Evolutionary conservation across 108 stramenopile genomes (phyloP), one percentile per base, ranked within the genome.

Genomic region (Nitzschia sp.): DNA sequence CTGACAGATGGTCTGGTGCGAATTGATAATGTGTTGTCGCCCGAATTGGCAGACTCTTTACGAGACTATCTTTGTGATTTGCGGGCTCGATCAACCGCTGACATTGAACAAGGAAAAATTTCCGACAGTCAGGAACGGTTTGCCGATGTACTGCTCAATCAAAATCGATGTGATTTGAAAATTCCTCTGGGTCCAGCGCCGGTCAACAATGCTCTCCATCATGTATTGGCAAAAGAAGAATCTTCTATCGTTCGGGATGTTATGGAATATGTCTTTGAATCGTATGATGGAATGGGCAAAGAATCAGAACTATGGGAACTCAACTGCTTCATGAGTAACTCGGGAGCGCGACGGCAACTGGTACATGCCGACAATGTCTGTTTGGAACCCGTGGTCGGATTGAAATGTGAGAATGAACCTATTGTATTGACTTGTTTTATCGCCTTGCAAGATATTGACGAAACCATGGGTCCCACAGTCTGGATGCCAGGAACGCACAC

Each of bases 291-390:
- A 50, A 50, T 50, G 4, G 83, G 81, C 3, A 63, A 79, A 16
- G 78, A 75, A n/a, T 84, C 90, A 11, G 76, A 79, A 26, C 46
- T 94, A 11, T 80, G 89, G 67, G 93, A 94, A 70, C 66, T 89
- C 15, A 78, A 76, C 2, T 86, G 85, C 64, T 58, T 94, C 2
- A 86, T 90, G 30, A 80, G 80, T 38, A 90, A 94, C 53, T 78
- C 75, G 0, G 89, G 89, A 4, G 80, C 79, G 63, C 77, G 89
- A 45, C 81, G 93, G 3, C 93, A 94, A 58, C 84, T 89, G 17
- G 62, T 90, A 19, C 93, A 94, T 80, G 90, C 90, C 27, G 93
- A 94, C 66, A 93, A 87, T 9, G 88, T 89, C 0, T 54, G 75
- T 13, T 72, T 69, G 11, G 73, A 71, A 34, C 48, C 48, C 17